Evolutionary conservation across 2,329 filamentous ascomycete species (phyloP), one percentile per base, ranked within the genome.

Genomic region (Remersonia thermophila): DNA sequence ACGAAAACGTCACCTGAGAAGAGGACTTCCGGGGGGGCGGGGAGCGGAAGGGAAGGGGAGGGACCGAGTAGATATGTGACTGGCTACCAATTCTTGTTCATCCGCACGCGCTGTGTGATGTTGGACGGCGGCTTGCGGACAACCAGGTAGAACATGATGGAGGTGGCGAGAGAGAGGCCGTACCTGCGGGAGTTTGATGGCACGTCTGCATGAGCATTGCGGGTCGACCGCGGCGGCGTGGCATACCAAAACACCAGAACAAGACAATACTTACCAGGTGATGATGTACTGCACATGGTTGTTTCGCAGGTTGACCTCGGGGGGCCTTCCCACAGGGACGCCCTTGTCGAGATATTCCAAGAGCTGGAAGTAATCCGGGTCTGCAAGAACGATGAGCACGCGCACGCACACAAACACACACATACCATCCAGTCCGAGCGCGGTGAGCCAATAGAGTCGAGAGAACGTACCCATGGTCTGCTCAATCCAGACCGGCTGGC

Each of bases 241-340:
- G 20, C 9, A 5, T 23, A 9, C 5, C 9, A 9, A 28, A 5
- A 28, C 5, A 28, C 7, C 7, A 6, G 28, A 17, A 61, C 77
- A n/a, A n/a, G n/a, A n/a, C n/a, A n/a, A n/a, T n/a, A n/a, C n/a
- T 54, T 74, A 96, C 91, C 91, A 98, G 47, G 91, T 98, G 59
- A 95, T 91, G 49, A 98, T 98, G 60, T 98, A 98, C 66, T 96
- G 91, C 45, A 84, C 78, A 60, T 98, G 91, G 61, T 93, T 96
- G 57, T 98, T 98, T 56, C 85, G 75, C 54, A 98, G 65, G 56
- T 93, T 93, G 42, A 98, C 87, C 61, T 93, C 85, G 4, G 91
- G 73, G 6, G 84, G 65, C 54, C 89, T 73, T 11, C 87, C 91
- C 54, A 95, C 89, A 2, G 91, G 91, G 41, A 95, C 79, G 18